phyloP scores from a whole-genome alignment of 495 filamentous ascomycete genomes.

The Lasiosphaeria hispida region DNA sequence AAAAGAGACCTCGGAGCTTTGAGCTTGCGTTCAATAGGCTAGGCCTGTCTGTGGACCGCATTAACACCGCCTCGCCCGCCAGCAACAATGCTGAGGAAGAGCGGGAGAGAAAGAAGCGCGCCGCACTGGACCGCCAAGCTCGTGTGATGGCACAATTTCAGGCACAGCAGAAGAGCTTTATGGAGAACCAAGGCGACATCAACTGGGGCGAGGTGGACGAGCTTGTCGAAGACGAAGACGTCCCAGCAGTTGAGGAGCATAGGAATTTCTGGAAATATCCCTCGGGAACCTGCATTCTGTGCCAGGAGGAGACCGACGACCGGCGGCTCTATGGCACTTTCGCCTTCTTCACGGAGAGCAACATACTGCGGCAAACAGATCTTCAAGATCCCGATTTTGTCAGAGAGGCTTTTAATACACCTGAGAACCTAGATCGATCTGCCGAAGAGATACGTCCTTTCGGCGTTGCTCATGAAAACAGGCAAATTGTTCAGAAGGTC shows the following conservation, averaged over 20 bases:
- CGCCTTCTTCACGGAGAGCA: conserved; percentile 81
- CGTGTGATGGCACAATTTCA: conserved; percentile 96
- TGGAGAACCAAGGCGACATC: conserved; percentile 78
- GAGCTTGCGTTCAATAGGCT: conserved; percentile 54
- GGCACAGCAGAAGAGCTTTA: conserved; percentile 90
- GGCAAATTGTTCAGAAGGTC: conserved; percentile 69
- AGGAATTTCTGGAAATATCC: conserved; percentile 88
- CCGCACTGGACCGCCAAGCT: conserved; percentile 84
- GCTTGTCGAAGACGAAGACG: conserved; percentile 63
- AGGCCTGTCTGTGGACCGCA: conserved; percentile 51
- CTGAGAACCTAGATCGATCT: conserved; percentile 75
- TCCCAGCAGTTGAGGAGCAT: conserved; percentile 59
- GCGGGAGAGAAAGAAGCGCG: conserved; percentile 80
- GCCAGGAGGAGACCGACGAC: conserved; percentile 93
- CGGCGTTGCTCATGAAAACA: conserved; percentile 85
- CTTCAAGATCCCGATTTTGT: conserved; percentile 78
- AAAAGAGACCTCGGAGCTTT: conserved; percentile 71
- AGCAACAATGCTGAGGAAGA: conserved; percentile 62
- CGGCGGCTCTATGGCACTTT: conserved; percentile 88
- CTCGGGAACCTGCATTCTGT: conserved; percentile 90
- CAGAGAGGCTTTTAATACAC: conserved; percentile 73
- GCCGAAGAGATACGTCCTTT: conserved; percentile 81
- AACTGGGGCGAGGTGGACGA: conserved; percentile 80
- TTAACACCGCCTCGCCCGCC: conserved; percentile 53
- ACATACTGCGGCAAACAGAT: conserved; percentile 81